Evolutionary conservation across 257 asterid species (phyloP), one percentile per base, ranked within the genome.

Genomic region (Leonotis leonurus): DNA sequence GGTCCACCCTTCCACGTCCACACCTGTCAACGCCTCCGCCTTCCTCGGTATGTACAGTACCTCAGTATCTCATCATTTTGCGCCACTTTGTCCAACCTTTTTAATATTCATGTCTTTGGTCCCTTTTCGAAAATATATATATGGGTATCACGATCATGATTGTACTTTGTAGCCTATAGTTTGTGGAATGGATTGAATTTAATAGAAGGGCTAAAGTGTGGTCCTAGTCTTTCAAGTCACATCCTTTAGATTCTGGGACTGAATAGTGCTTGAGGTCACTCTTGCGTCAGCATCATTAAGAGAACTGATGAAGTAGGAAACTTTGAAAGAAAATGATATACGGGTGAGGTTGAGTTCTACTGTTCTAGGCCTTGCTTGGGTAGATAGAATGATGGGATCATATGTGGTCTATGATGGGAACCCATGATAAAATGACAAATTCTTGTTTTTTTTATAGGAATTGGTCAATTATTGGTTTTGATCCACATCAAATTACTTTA

Each of bases 41-140:
- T 92, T 92, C 64, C 97, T 92, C 3, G 99, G 99, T 92, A 83
- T 7, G 80, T n/a, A n/a, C n/a, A n/a, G n/a, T n/a, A n/a, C n/a
- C n/a, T 59, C 49, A 20, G 3, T 24, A 40, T 44, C 62, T 56
- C 58, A 49, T 54, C 33, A 21, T 56, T 29, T 37, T 9, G n/a
- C 20, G 1, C 37, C 64, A 48, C 41, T 67, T 56, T 45, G 18
- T 56, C 64, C 16, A 65, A 54, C 71, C 43, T 66, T 41, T 3
- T 17, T 12, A 33, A 48, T 24, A 32, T 12, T 54, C 6, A 1
- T 13, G 1, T n/a, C n/a, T n/a, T 24, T 26, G 16, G 1, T 29
- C 16, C 12, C 21, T 3, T 12, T 56, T 35, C 8, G 9, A 6
- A 13, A 12, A 13, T n/a, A 26, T 5, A 27, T n/a, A 4, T 26